Conservation (phyloP, 805 yeast species). For the Zygoascus biomembranicola region DNA sequence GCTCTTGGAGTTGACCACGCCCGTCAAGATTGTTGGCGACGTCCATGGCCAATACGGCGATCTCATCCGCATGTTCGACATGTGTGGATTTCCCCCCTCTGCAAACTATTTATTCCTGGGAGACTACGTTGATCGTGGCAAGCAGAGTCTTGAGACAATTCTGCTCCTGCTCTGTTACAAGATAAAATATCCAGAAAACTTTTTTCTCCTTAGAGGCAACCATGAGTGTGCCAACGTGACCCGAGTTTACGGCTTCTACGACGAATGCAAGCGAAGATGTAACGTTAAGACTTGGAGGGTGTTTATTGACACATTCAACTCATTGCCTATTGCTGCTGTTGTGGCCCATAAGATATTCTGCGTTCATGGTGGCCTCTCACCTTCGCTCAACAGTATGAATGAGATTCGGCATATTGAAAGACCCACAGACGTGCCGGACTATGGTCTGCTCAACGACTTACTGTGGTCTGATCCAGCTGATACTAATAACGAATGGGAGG, state of each 20-base stretch:
- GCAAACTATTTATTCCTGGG: constrained; percentile 89
- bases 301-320: constrained; percentile 90
- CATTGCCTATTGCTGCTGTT: constrained; percentile 90
- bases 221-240: constrained; percentile 98
- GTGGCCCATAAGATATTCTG: constrained; percentile 94
- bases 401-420: constrained; percentile 68
- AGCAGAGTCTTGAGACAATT: constrained; percentile 90
- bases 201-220: constrained; percentile 86
- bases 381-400: constrained; percentile 63
- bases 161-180: constrained; percentile 81
- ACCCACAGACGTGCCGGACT: constrained; percentile 83
- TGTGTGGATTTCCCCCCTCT: constrained; percentile 95
- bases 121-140: constrained; percentile 96
- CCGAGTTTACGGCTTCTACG: constrained; percentile 94
- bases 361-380: constrained; percentile 79
- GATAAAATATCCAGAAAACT: constrained; percentile 94
- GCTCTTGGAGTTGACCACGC: constrained; percentile 74
- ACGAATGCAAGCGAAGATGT: constrained; percentile 93
- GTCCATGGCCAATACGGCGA: constrained; percentile 97
- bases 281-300: constrained; percentile 89
- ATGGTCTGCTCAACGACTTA: constrained; percentile 67
- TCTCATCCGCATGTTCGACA: constrained; percentile 79
- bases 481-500: constrained; percentile 78
- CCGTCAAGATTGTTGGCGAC: constrained; percentile 85
- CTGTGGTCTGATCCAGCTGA: constrained; percentile 85